Evolutionary conservation across 2,329 filamentous ascomycete genomes (phyloP), one percentile per base, ranked within the genome.

Genomic region (Cladosporium sp.): DNA sequence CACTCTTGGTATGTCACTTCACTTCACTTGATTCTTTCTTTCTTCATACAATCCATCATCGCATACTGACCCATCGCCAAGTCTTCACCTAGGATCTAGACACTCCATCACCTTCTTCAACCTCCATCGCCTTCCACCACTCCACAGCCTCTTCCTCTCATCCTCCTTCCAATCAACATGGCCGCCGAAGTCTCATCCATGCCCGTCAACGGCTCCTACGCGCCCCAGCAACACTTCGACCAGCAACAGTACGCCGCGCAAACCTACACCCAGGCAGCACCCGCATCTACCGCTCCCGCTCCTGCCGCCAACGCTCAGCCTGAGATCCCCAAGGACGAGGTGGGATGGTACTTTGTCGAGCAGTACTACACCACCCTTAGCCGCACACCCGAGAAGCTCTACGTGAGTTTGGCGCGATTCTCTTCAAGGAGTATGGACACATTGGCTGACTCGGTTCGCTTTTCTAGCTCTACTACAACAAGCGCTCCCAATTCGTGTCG

Each of bases 331-430:
- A 96, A 95, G 77, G 90, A 95, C 69, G 89, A 97, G 75, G 90
- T 98, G 60, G 93, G 90, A 71, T 98, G 93, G 93, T 97, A 92
- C 76, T 98, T 98, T 62, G 93, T 98, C 52, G 91, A 97, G 80
- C 90, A 95, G 72, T 98, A 96, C 78, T 98, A 98, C 75, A 97
- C 88, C 61, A 98, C 90, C 55, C 76, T 98, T 66, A 96, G 91
- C 82, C 91, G 92, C 73, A 87, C 78, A 59, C 91, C 93, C 18
- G 90, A 95, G 67, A 94, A 93, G 73, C 86, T 98, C 63, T 92
- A 90, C 67, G 75, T 78, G 66, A 62, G 73, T 67, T 22, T 15
- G n/a, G n/a, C n/a, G n/a, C n/a, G n/a, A n/a, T n/a, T n/a, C n/a
- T n/a, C n/a, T n/a, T n/a, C n/a, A n/a, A n/a, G n/a, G n/a, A n/a